Evolutionary conservation across 1,284 basidiomycete species (phyloP).

Genomic region (Gomphus sp.): DNA sequence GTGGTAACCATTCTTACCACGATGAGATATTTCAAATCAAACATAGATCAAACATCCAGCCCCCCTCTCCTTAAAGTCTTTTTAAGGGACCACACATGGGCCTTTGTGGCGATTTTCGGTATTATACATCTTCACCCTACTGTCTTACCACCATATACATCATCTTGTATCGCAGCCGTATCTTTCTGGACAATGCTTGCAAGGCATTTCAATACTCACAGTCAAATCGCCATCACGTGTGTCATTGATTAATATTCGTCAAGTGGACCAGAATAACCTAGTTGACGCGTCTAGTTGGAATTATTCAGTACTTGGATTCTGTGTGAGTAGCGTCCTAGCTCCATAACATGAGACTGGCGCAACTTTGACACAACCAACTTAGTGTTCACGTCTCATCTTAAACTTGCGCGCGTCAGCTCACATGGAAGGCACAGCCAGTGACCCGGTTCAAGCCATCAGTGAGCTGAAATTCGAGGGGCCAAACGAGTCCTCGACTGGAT

Average conservation of each 20-base stretch:
- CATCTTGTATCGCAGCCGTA: neutral
- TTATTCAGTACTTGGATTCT: constrained; percentile 1
- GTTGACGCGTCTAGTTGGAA: neutral
- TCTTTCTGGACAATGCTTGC: neutral
- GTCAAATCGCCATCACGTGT: no score
- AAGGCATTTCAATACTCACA: neutral
- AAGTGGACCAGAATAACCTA: neutral
- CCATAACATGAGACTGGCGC: neutral
- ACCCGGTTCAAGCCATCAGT: neutral
- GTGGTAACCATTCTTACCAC: neutral
- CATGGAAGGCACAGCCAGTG: neutral
- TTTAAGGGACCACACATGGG: no score
- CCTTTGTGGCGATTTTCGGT: no score
- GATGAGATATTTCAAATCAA: no score
- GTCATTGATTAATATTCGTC: no score
- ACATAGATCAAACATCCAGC: no score
- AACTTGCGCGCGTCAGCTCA: neutral
- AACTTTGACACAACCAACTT: neutral
- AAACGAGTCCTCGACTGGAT: no score
- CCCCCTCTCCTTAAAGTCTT: no score
- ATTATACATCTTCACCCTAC: neutral
- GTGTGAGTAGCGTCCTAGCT: no score
- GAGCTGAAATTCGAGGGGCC: neutral
- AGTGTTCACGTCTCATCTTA: neutral
- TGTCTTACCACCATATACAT: neutral